These are phyloP conservation scores for Oropetium thomaeum DNA, from an alignment of 176 grass and related monocot species.

Conservation along the genomic window DNA sequence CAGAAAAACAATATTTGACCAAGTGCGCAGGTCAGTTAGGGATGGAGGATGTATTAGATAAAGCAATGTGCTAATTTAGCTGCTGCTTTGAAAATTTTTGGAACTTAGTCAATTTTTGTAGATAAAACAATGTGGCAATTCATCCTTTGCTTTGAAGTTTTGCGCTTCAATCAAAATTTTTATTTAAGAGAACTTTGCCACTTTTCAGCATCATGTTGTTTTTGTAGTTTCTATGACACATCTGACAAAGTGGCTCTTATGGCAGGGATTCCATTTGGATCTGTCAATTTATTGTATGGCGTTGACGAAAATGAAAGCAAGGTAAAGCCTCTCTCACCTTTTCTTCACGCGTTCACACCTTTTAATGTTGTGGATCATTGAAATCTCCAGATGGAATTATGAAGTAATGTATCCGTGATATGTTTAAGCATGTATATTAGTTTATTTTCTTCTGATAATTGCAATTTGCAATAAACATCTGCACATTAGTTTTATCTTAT, in stretches of 20 bases:
- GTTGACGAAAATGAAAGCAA: conserved; percentile 98
- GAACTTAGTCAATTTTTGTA: neutral
- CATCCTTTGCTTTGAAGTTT: neutral
- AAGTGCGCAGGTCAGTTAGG: no score
- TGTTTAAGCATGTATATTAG: neutral
- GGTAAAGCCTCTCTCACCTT: conserved; percentile 53
- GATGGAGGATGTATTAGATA: no score
- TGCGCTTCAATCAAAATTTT: neutral
- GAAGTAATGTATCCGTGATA: neutral
- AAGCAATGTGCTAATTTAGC: conserved; percentile 1
- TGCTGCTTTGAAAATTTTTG: neutral
- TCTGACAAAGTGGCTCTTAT: conserved; percentile 14
- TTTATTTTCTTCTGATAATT: conserved; percentile 2
- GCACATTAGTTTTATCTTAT: neutral
- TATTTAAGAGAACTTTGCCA: neutral
- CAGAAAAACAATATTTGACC: no score
- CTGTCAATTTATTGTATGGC: conserved; percentile 85
- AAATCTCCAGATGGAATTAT: conserved; percentile 7
- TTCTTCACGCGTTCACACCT: neutral
- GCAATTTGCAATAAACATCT: neutral
- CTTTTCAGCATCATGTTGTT: conserved; percentile 7
- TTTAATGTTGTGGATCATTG: neutral
- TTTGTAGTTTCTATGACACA: conserved; percentile 11
- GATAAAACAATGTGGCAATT: neutral
- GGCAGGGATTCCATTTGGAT: conserved; percentile 96